Evolutionary conservation across 768 basidiomycete genomes (phyloP).

Genomic region (Naganishia randhawae): DNA sequence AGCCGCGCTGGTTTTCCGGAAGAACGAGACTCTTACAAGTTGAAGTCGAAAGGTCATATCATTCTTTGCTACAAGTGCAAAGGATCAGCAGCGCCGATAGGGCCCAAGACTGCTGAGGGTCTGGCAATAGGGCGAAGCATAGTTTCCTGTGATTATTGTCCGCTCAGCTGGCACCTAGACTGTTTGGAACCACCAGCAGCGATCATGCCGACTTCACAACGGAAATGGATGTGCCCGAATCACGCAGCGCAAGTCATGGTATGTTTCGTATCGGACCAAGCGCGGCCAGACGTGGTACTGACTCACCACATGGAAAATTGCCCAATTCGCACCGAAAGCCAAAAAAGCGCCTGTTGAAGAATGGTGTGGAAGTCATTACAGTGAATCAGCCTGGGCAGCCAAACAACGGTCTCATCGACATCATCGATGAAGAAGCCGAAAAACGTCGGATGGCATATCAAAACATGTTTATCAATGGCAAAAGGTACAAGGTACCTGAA

Average conservation of each 20-base stretch:
- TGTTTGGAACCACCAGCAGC: conserved; percentile 87
- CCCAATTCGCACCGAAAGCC: conserved; percentile 56
- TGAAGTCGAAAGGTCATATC: conserved; percentile 77
- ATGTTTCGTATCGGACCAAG: conserved; percentile 12
- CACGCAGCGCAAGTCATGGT: conserved; percentile 66
- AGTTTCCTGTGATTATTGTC: conserved; percentile 91
- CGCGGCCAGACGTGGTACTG: background rate
- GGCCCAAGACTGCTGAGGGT: conserved; percentile 48
- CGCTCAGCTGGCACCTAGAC: conserved; percentile 92
- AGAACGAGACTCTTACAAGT: conserved; percentile 80
- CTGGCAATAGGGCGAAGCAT: conserved; percentile 55
- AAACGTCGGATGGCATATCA: conserved; percentile 38
- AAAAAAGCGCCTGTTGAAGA: conserved; percentile 74
- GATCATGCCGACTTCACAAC: conserved; percentile 75
- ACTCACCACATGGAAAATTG: conserved; percentile 2
- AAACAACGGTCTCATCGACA: conserved; percentile 90
- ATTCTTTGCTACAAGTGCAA: conserved; percentile 91
- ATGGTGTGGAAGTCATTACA: conserved; percentile 64
- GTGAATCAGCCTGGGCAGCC: conserved; percentile 67
- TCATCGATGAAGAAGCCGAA: conserved; percentile 60
- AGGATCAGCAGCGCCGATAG: conserved; percentile 64
- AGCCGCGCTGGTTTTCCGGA: conserved; percentile 85
- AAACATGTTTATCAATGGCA: conserved; percentile 55
- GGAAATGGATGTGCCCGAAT: conserved; percentile 99
- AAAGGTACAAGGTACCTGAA: conserved; percentile 89